Evolutionary conservation across 2,329 filamentous ascomycete genomes (phyloP), one percentile per base, ranked within the genome.

Genomic region (Domatiomyces globalis): DNA sequence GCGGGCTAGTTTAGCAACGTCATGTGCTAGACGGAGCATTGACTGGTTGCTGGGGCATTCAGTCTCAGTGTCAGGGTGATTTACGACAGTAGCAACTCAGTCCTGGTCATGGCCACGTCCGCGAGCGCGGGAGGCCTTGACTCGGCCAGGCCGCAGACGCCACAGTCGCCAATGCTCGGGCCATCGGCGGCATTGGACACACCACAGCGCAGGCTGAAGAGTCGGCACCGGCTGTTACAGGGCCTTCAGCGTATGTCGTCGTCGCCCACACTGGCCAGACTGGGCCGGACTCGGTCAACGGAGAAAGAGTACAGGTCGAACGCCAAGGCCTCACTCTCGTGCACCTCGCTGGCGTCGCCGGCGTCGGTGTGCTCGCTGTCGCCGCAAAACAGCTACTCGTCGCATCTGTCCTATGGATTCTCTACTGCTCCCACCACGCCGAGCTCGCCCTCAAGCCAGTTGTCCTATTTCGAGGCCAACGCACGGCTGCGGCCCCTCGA

Each of bases 241-340:
- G 80, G 82, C 29, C 75, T 94, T 47, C 83, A 90, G 56, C 82
- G 86, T 52, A 90, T 94, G 62, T 83, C 85, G 9, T 94, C 87
- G 0, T 87, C 83, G 5, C 82, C 85, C 1, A 85, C 84, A 15
- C 70, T 94, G 48, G 73, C 77, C 43, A 77, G 78, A 52, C 67
- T 81, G 50, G 76, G 80, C 51, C 78, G 84, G 53, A 71, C 79
- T 22, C 76, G 81, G 51, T 83, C 86, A 5, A 76, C 79, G 52
- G 82, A 78, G 62, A 59, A 56, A 49, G 58, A 57, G 27, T 84
- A 83, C 61, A 79, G 83, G 8, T 82, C 69, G 50, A 69, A 73
- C 55, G 72, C 72, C 17, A 87, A 73, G 70, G 80, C 73, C 2
- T 81, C 79, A 9, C 74, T 82, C 60, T 83, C 80, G 22, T 83